Evolutionary conservation across 2,329 filamentous ascomycete species (phyloP).

Genomic region (Blumeria graminis): DNA sequence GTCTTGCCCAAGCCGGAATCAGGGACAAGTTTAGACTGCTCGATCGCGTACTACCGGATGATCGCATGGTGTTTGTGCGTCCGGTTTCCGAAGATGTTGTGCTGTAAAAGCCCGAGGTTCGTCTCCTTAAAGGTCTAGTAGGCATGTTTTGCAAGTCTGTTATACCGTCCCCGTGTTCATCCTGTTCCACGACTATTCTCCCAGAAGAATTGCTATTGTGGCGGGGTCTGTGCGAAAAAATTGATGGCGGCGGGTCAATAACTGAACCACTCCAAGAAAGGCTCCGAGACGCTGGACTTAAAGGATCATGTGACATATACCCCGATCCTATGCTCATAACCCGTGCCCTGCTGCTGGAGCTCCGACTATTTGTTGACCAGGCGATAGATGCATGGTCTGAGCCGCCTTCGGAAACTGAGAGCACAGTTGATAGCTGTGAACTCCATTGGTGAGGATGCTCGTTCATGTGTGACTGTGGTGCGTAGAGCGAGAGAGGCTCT

Average conservation of each 20-base stretch:
- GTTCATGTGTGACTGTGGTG: conserved; percentile 20
- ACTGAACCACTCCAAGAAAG: conserved; percentile 2
- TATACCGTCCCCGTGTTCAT: conserved; percentile 39
- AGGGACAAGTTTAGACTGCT: conserved; percentile 19
- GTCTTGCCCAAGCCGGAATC: conserved; percentile 24
- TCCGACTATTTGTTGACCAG: conserved; percentile 19
- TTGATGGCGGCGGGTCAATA: conserved; percentile 23
- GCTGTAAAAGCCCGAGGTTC: conserved; percentile 26
- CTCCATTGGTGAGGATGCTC: conserved; percentile 34
- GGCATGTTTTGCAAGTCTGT: conserved; percentile 31
- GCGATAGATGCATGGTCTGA: conserved; percentile 24
- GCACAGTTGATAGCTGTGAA: conserved; percentile 37
- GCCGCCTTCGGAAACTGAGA: conserved; percentile 33
- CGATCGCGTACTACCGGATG: conserved; percentile 19
- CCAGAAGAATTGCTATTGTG: conserved; percentile 15
- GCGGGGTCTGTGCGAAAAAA: conserved; percentile 17
- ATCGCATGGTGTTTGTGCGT: conserved; percentile 14
- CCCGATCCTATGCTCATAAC: conserved; percentile 31
- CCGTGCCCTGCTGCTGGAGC: conserved; percentile 23
- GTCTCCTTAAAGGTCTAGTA: conserved; percentile 27
- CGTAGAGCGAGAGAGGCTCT: conserved; percentile 12
- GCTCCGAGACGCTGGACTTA: not conserved
- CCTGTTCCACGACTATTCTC: conserved; percentile 29
- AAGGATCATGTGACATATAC: conserved; percentile 8
- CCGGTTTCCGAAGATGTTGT: conserved; percentile 20